phyloP scores from a whole-genome alignment of 164 flowering plant genomes.

The Tetracentron sinense region DNA sequence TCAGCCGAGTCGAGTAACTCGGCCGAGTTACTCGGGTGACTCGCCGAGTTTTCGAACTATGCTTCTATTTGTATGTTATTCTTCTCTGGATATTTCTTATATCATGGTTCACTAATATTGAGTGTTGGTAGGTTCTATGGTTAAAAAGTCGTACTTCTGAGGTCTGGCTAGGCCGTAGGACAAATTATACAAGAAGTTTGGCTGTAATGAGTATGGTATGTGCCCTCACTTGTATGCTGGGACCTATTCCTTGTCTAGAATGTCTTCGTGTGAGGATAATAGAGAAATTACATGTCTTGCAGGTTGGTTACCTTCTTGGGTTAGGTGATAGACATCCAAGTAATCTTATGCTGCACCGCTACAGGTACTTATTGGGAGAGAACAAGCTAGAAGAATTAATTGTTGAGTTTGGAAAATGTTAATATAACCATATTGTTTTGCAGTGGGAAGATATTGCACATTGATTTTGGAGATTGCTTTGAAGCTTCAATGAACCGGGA shows the following conservation, averaged over 20 bases:
- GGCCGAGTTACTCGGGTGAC: too few relatives aligned
- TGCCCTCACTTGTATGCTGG: not conserved
- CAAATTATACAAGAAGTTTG: slow-evolving; percentile 95
- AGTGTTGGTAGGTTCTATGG: slow-evolving; percentile 75
- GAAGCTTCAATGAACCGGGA: slow-evolving; percentile 99
- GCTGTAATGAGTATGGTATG: slow-evolving; percentile 99
- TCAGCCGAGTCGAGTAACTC: too few relatives aligned
- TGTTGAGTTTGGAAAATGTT: too few relatives aligned
- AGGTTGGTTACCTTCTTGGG: slow-evolving; percentile 99
- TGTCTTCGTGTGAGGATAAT: slow-evolving; percentile 2
- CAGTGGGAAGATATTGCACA: slow-evolving; percentile 98
- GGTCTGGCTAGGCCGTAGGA: slow-evolving; percentile 93
- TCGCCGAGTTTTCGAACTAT: too few relatives aligned
- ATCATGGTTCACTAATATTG: not conserved
- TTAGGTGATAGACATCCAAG: slow-evolving; percentile 99
- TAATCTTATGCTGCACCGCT: slow-evolving; percentile 95
- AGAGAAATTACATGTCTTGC: slow-evolving; percentile 17
- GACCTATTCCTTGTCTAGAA: not conserved
- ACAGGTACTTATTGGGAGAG: slow-evolving; percentile 44
- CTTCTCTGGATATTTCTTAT: slow-evolving; percentile 2
- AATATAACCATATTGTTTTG: slow-evolving; percentile 28
- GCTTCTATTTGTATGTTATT: not conserved
- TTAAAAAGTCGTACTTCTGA: slow-evolving; percentile 97
- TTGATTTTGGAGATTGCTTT: slow-evolving; percentile 99
- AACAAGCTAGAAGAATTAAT: not conserved